Base-by-base conservation (phyloP, 2,329 filamentous ascomycete species). In the Ophiostoma himal-ulmi region DNA sequence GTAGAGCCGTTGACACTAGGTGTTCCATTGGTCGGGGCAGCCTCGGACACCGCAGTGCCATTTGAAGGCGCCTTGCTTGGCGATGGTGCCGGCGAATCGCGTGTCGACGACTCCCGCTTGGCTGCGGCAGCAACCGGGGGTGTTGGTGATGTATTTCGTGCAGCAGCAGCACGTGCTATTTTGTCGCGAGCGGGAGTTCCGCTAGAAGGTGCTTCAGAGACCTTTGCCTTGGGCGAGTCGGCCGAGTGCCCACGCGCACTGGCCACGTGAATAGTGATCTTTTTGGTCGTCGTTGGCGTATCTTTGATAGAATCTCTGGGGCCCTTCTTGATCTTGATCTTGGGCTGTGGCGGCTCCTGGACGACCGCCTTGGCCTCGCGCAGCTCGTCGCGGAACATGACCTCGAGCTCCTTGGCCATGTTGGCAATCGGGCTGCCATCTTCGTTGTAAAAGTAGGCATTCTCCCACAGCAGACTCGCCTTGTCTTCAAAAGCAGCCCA, bases 401-500 rank as follows among this genome's bases (percentile, higher is more conserved):
- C 62, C 71, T 96, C 89, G 7, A 97, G 86, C 72, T 95, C 89
- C 67, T 89, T 86, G 0, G 93, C 92, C 72, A 95, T 83, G 30
- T 86, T 83, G 73, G 89, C 92, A 68, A 97, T 94, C 20, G 93
- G 90, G 76, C 94, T 97, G 4, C 90, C 91, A 77, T 97, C 93
- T 78, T 97, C 92, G 75, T 97, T 97, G 82, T 94, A 97, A 71
- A 90, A 90, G 76, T 89, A 91, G 0, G 93, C 93, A 78, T 97
- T 97, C 67, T 85, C 86, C 94, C 94, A 97, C 62, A 97, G 88
- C 69, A 92, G 84, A 75, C 89, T 91, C 14, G 92, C 85, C 76
- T 91, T 91, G 69, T 93, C 89, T 77, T 93, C 92, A 74, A 97
- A 92, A 0, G 88, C 85, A 70, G 88, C 85, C 94, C 94, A 97